These are phyloP conservation scores for Stylonectria norvegica DNA, from an alignment of 2,329 filamentous ascomycete species.

Conservation along the genomic window DNA sequence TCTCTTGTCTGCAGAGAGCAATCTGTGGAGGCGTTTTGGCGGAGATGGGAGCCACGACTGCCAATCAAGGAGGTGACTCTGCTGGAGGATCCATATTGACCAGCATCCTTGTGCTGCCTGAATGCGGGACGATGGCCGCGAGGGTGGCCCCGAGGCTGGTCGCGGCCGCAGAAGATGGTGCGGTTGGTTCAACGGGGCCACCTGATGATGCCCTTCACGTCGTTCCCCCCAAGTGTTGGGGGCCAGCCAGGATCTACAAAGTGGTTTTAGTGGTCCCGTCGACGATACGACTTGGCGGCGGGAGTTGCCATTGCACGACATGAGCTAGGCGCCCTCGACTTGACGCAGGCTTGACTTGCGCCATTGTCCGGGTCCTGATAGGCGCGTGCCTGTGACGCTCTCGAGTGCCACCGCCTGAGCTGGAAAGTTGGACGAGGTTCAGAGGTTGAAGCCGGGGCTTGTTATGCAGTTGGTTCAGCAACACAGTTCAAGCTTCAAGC, in stretches of 20 bases:
- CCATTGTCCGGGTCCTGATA: not conserved
- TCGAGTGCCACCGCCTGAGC: not conserved
- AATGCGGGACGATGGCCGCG: not conserved
- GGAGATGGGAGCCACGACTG: conserved; percentile 18
- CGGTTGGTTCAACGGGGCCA: not conserved
- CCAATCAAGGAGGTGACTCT: conserved; percentile 16
- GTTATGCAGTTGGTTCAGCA: conserved; percentile 26
- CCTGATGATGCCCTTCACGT: not conserved
- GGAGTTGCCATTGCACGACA: not conserved
- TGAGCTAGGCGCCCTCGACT: not conserved
- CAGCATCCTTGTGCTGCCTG: not conserved
- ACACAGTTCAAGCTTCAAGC: conserved; percentile 10
- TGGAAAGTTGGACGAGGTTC: not conserved
- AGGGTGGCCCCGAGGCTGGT: too few relatives aligned
- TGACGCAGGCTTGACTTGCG: too few relatives aligned
- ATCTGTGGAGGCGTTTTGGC: conserved; percentile 19
- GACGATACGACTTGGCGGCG: not conserved
- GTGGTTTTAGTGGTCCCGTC: not conserved
- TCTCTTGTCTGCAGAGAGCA: conserved; percentile 17
- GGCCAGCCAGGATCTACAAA: not conserved
- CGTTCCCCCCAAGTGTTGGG: not conserved
- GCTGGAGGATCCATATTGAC: too few relatives aligned
- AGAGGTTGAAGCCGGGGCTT: conserved; percentile 2
- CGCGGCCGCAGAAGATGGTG: too few relatives aligned
- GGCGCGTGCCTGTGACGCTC: not conserved